Percentiles rank a stretch among this genome's conserved stretches.
Evolutionary conservation across 2,329 filamentous ascomycete species (phyloP).

Genomic region (Colletotrichum sp.): DNA sequence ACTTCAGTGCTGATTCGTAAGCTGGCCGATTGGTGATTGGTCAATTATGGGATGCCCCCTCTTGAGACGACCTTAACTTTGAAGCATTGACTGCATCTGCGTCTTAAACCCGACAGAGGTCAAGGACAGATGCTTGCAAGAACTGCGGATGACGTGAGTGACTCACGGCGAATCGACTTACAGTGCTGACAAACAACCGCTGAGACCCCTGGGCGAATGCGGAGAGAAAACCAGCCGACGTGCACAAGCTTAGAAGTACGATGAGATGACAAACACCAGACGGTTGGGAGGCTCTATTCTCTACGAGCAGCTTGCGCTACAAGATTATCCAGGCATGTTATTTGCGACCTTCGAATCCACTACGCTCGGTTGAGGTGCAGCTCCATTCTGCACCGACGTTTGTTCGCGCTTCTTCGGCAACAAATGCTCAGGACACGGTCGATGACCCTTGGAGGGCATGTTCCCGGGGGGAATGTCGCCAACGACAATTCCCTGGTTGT

Average conservation of each 20-base stretch:
- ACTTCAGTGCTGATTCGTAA: neutral
- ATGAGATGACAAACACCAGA: neutral
- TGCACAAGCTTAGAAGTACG: neutral
- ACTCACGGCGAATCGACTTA: neutral
- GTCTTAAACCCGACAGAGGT: neutral
- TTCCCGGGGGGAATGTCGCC: neutral
- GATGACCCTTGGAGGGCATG: neutral
- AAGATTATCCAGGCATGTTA: neutral
- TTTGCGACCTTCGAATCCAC: neutral
- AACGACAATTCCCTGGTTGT: neutral
- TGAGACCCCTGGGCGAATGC: neutral
- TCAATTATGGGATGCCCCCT: neutral
- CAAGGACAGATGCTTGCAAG: neutral
- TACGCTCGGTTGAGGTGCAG: neutral
- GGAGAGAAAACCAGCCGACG: neutral
- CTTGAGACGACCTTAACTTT: neutral
- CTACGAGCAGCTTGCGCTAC: neutral
- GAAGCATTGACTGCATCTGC: neutral
- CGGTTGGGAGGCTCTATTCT: neutral
- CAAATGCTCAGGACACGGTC: neutral
- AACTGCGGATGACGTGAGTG: neutral
- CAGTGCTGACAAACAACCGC: neutral
- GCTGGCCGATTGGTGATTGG: neutral
- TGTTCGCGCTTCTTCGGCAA: neutral
- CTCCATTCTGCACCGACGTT: neutral